Evolutionary conservation across 2,329 filamentous ascomycete species (phyloP).

Genomic region (Stagonosporopsis rhizophila): DNA sequence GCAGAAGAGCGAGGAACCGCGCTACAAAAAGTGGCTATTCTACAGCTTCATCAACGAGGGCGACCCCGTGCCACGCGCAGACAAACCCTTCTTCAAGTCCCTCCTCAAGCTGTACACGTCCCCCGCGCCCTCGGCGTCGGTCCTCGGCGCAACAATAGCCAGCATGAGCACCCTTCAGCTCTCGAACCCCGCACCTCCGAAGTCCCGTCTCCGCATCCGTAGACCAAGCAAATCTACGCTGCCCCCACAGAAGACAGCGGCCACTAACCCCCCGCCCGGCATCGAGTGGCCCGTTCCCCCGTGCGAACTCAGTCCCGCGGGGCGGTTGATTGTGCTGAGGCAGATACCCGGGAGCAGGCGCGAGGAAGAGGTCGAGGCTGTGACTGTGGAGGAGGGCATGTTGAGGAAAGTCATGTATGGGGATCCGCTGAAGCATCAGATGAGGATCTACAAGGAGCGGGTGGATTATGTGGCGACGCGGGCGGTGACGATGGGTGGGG

Average conservation of each 20-base stretch:
- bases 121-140: conserved; percentile 57
- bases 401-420: conserved; percentile 78
- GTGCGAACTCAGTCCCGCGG: conserved; percentile 72
- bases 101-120: conserved; percentile 74
- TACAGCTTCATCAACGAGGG: conserved; percentile 85
- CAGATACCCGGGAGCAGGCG: conserved; percentile 49
- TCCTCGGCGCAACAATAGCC: conserved; percentile 25
- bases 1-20: conserved; percentile 58
- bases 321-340: conserved; percentile 69
- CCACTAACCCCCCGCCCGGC: conserved; percentile 35
- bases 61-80: conserved; percentile 79
- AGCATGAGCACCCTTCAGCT: conserved; percentile 38
- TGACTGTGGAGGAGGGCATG: conserved; percentile 71
- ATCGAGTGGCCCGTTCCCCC: conserved; percentile 71
- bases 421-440: conserved; percentile 79
- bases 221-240: conserved; percentile 33
- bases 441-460: conserved; percentile 76
- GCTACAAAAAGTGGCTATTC: conserved; percentile 72
- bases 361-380: conserved; percentile 68
- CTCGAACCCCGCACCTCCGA: conserved; percentile 17
- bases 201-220: conserved; percentile 22
- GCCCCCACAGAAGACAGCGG: conserved; percentile 31
- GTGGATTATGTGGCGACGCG: conserved; percentile 75
- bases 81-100: conserved; percentile 76
- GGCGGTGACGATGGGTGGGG: conserved; percentile 61